These are phyloP conservation scores for Dunaliella sp. DNA, from an alignment of 139 green algal genomes.

Conservation along the genomic window DNA sequence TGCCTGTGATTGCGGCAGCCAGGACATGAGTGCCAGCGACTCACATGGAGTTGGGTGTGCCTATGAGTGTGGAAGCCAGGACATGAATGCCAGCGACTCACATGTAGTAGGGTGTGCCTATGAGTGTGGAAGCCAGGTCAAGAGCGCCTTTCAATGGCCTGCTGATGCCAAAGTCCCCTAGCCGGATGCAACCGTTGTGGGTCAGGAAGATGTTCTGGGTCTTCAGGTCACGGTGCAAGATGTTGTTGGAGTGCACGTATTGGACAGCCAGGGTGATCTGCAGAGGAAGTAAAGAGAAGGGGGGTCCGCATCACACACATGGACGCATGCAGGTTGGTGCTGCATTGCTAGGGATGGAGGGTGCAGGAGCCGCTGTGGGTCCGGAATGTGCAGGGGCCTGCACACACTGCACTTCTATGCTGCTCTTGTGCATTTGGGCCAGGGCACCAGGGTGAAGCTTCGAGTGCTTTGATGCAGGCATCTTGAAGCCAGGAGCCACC, in stretches of 20 bases:
- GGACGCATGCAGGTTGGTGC: constrained; percentile 11
- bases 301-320: constrained; percentile 2
- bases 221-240: constrained; percentile 54
- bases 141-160: constrained; percentile 33
- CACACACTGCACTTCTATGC: too few species aligned
- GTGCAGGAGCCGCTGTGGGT: too few species aligned
- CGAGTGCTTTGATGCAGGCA: too few species aligned
- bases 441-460: too few species aligned
- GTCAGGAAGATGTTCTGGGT: constrained; percentile 36
- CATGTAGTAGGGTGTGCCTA: constrained; percentile 71
- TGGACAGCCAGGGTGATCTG: constrained; percentile 39
- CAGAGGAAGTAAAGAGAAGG: constrained; percentile 10
- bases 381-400: too few species aligned
- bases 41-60: constrained; percentile 68
- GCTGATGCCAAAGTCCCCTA: constrained; percentile 64
- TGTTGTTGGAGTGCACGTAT: constrained; percentile 46
- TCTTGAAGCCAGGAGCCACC: too few species aligned
- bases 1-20: constrained; percentile 57
- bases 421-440: too few species aligned
- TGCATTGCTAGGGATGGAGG: not conserved
- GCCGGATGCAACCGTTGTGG: constrained; percentile 41
- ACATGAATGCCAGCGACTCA: too few species aligned
- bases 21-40: constrained; percentile 41
- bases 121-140: constrained; percentile 57
- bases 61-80: constrained; percentile 58